These are phyloP conservation scores for Aspergillus quadrilineatus DNA, from an alignment of 2,329 filamentous ascomycete species.

Conservation along the genomic window DNA sequence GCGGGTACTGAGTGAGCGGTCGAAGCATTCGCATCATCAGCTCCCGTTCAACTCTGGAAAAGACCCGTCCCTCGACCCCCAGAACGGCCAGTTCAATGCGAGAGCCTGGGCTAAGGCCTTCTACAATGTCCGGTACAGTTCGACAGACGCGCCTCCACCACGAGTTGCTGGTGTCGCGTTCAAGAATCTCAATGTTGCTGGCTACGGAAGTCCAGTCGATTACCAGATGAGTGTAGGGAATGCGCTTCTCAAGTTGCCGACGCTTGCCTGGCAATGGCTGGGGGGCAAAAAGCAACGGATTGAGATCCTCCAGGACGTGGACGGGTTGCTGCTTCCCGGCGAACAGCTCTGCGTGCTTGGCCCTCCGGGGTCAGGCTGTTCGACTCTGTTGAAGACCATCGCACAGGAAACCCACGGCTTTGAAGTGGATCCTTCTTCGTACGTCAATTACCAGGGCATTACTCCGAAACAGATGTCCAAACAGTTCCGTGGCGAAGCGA, in stretches of 20 bases:
- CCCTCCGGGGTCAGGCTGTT: constrained; percentile 3
- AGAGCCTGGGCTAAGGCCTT: constrained; percentile 16
- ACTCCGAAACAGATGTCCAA: constrained; percentile 3
- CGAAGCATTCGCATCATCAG: not conserved
- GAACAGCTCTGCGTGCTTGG: constrained; percentile 8
- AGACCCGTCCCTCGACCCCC: constrained; percentile 8
- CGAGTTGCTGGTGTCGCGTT: constrained; percentile 14
- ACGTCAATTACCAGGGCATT: constrained; percentile 5
- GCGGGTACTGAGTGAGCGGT: constrained; percentile 7
- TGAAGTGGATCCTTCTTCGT: not conserved
- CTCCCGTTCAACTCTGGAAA: constrained; percentile 5
- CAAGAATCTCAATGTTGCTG: constrained; percentile 5
- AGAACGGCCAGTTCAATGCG: constrained; percentile 11
- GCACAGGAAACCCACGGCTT: constrained; percentile 5
- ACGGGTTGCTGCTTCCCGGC: constrained; percentile 1
- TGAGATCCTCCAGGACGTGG: constrained; percentile 2
- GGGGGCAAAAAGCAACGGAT: constrained; percentile 4
- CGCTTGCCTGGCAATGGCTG: not conserved
- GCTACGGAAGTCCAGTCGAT: constrained; percentile 5
- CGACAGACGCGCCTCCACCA: not conserved
- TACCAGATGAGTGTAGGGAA: constrained; percentile 10
- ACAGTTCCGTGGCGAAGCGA: constrained; percentile 4
- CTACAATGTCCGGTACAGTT: constrained; percentile 15
- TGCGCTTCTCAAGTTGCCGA: constrained; percentile 4
- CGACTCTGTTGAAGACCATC: constrained; percentile 1